These are phyloP conservation scores for Coemansia sp. DNA, from an alignment of 192 early-diverging fungal species.

Conservation along the genomic window DNA sequence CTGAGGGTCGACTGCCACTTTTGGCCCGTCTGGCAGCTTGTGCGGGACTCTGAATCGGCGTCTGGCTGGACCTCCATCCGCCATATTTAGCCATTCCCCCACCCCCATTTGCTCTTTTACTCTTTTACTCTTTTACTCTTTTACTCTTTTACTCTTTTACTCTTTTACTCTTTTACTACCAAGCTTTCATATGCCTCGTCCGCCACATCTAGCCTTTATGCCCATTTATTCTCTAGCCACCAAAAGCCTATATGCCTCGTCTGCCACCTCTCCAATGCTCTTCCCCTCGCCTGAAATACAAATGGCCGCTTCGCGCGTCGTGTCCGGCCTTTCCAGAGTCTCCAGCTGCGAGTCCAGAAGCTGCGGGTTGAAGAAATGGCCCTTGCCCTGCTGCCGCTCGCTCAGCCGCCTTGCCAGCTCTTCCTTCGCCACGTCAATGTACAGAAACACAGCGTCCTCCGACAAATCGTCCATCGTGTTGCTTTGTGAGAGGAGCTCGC, in stretches of 20 bases:
- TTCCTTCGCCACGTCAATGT: conserved; percentile 52
- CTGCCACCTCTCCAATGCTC: conserved; percentile 10
- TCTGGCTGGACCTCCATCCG: conserved; percentile 51
- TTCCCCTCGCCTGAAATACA: conserved; percentile 19
- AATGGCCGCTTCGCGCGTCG: conserved; percentile 30
- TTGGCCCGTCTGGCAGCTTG: conserved; percentile 68
- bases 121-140: too few relatives aligned
- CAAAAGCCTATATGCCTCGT: conserved; percentile 9
- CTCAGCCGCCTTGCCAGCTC: conserved; percentile 48
- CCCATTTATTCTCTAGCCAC: too few relatives aligned
- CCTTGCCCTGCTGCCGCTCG: conserved; percentile 26
- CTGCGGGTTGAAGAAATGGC: conserved; percentile 54
- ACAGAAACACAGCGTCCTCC: conserved; percentile 53
- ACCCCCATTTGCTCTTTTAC: background rate
- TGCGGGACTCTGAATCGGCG: conserved; percentile 43
- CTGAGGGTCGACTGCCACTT: conserved; percentile 72
- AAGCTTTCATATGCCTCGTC: background rate
- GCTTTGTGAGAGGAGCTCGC: conserved; percentile 56
- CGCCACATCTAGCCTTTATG: too few relatives aligned
- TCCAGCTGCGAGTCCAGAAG: conserved; percentile 63
- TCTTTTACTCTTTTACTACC: background rate
- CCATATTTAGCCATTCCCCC: conserved; percentile 5
- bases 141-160: background rate
- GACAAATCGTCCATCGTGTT: conserved; percentile 9
- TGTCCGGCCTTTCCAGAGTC: conserved; percentile 53